These are phyloP conservation scores for Aspergillus bridgeri DNA, from an alignment of 495 filamentous ascomycete species.

Conservation along the genomic window DNA sequence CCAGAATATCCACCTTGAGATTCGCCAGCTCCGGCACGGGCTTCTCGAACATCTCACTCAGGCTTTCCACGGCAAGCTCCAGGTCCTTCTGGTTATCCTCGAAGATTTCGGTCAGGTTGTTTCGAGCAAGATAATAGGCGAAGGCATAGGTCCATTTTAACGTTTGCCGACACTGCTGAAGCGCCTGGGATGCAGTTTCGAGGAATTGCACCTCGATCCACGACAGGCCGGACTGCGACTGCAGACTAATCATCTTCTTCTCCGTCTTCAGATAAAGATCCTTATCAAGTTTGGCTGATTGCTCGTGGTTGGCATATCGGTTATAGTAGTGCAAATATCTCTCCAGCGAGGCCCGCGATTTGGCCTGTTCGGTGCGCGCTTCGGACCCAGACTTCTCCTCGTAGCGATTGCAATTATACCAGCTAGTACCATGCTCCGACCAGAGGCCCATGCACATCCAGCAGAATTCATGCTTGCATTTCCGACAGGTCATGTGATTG, in stretches of 20 bases:
- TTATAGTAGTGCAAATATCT: conserved; percentile 98
- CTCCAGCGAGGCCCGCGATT: conserved; percentile 83
- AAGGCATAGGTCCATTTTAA: conserved; percentile 99
- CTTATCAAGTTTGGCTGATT: conserved; percentile 94
- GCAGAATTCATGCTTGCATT: conserved; percentile 98
- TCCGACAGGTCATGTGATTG: conserved; percentile 99
- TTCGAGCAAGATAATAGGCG: conserved; percentile 90
- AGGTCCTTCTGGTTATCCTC: conserved; percentile 98
- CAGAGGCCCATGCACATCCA: conserved; percentile 99
- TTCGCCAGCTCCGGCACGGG: conserved; percentile 76
- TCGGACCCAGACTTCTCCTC: conserved; percentile 93
- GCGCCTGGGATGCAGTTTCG: conserved; percentile 83
- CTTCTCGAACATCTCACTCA: conserved; percentile 98
- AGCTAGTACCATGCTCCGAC: conserved; percentile 98
- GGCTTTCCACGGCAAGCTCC: conserved; percentile 90
- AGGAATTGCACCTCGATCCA: conserved; percentile 99
- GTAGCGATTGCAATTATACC: conserved; percentile 98
- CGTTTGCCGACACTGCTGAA: conserved; percentile 94
- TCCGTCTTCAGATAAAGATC: conserved; percentile 95
- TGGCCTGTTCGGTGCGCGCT: conserved; percentile 85
- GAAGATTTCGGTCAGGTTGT: conserved; percentile 95
- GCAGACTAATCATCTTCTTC: conserved; percentile 96
- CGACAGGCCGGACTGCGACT: conserved; percentile 88
- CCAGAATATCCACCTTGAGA: conserved; percentile 94
- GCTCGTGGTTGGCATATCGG: conserved; percentile 97